Evolutionary conservation across 2,329 filamentous ascomycete species (phyloP), one percentile per base, ranked within the genome.

Genomic region (Exserohilum turcica): DNA sequence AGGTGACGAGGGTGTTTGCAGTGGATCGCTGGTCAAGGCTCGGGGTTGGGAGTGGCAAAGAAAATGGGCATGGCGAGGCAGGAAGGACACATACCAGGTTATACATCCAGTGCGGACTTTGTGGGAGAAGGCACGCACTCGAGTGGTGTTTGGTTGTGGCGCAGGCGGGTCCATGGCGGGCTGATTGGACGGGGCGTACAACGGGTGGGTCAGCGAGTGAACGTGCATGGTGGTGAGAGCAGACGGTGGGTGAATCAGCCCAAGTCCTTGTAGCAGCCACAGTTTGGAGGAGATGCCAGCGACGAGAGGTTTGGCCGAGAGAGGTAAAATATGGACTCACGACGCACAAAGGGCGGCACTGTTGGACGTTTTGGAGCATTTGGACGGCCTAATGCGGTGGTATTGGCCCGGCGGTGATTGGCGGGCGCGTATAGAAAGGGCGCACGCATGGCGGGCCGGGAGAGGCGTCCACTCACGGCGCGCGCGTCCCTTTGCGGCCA

Each of bases 31-130:
- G 10, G 9, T 13, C 15, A 10, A 6, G 15, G 10, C 27, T n/a
- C n/a, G n/a, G n/a, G n/a, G 15, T 16, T 2, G 16, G 10, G 2
- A 16, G 18, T 5, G 18, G 9, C n/a, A 27, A 29, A 15, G 28
- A 24, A 18, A 5, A 24, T 29, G 38, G 13, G 24, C 7, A 28
- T 29, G 13, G n/a, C n/a, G 27, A 16, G 37, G 15, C 13, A 16
- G 31, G 38, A 43, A 27, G 29, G 43, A 49, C 7, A 24, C 40
- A 35, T 55, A 55, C 52, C 52, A 55, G 3, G 52, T 55, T 16
- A 51, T 51, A 51, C 52, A 55, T 31, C 52, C 52, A n/a, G 52
- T 55, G 35, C 52, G 52, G 16, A 46, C 46, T 31, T 55, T 55
- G 29, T 35, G 47, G 8, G 47, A 49, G 24, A 49, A 49, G 19